Conservation (phyloP, 768 basidiomycete genomes). For the Symmetrospora coprosmae region DNA sequence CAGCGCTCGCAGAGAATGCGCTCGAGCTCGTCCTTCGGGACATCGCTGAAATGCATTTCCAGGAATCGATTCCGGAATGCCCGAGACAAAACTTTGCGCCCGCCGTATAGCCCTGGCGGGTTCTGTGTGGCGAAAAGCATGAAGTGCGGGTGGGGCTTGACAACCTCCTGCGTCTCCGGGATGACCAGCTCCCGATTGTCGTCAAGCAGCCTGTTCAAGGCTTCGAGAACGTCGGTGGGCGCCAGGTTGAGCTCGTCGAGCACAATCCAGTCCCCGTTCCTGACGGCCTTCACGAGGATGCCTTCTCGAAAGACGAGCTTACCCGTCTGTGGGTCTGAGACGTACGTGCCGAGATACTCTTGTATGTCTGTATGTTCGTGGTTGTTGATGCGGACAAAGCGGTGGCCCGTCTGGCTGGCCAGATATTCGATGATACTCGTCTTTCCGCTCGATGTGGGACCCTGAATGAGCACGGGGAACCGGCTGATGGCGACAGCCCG, state of each 20-base stretch:
- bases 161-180: conserved; percentile 87
- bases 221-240: conserved; percentile 93
- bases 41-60: conserved; percentile 93
- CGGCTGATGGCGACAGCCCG: conserved; percentile 73
- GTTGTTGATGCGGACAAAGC: conserved; percentile 95
- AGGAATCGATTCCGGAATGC: conserved; percentile 95
- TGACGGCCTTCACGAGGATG: conserved; percentile 75
- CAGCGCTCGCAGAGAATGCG: conserved; percentile 85
- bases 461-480: conserved; percentile 92
- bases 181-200: conserved; percentile 93
- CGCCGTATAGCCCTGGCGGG: conserved; percentile 87
- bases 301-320: conserved; percentile 91
- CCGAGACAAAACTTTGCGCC: conserved; percentile 81
- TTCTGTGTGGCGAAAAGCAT: conserved; percentile 98
- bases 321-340: conserved; percentile 82
- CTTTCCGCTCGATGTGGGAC: conserved; percentile 93
- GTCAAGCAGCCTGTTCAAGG: conserved; percentile 86
- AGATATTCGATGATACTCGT: conserved; percentile 94
- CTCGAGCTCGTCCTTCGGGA: conserved; percentile 83
- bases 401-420: conserved; percentile 80
- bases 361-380: conserved; percentile 99
- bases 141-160: conserved; percentile 85
- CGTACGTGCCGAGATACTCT: conserved; percentile 92
- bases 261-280: conserved; percentile 91
- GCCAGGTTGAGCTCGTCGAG: conserved; percentile 94